Conservation (phyloP, 2,329 filamentous ascomycete species). For the Phialocephala sp. region DNA sequence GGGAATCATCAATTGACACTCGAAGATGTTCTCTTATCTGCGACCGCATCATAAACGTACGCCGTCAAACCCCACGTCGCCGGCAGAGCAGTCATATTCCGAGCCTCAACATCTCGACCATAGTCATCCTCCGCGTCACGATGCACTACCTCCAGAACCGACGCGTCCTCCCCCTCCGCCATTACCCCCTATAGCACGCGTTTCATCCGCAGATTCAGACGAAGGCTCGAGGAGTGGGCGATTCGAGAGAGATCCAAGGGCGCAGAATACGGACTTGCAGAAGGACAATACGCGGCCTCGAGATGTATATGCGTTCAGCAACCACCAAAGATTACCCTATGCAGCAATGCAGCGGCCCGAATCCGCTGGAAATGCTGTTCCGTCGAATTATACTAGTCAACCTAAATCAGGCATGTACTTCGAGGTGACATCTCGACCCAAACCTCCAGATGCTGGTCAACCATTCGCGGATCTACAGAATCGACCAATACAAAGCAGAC, state of each 20-base stretch:
- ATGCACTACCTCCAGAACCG: conserved; percentile 31
- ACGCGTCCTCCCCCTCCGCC: conserved; percentile 52
- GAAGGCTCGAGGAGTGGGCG: conserved; percentile 23
- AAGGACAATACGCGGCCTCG: conserved; percentile 24
- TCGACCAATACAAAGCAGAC: conserved; percentile 33
- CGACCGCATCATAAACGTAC: conserved; percentile 43
- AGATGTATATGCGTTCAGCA: conserved; percentile 32
- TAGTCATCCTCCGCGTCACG: conserved; percentile 38
- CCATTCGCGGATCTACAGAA: conserved; percentile 29
- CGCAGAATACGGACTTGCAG: conserved; percentile 25
- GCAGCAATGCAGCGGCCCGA: conserved; percentile 32
- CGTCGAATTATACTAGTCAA: conserved; percentile 27
- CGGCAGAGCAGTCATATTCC: conserved; percentile 38
- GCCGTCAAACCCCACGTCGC: conserved; percentile 42
- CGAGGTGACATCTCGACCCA: conserved; percentile 28
- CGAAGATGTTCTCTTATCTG: conserved; percentile 44
- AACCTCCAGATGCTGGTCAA: conserved; percentile 27
- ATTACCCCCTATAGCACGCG: conserved; percentile 48
- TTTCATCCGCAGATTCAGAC: conserved; percentile 40
- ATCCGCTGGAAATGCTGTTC: conserved; percentile 34
- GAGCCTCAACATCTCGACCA: conserved; percentile 39
- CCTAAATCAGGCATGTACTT: conserved; percentile 25
- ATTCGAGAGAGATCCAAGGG: conserved; percentile 28
- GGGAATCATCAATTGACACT: conserved; percentile 1
- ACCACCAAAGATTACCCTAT: conserved; percentile 35